A percentile compares a stretch with the other conserved stretches of the same genome.
These are phyloP conservation scores for Tuber borchii DNA, from an alignment of 495 filamentous ascomycete genomes.

Conservation along the genomic window DNA sequence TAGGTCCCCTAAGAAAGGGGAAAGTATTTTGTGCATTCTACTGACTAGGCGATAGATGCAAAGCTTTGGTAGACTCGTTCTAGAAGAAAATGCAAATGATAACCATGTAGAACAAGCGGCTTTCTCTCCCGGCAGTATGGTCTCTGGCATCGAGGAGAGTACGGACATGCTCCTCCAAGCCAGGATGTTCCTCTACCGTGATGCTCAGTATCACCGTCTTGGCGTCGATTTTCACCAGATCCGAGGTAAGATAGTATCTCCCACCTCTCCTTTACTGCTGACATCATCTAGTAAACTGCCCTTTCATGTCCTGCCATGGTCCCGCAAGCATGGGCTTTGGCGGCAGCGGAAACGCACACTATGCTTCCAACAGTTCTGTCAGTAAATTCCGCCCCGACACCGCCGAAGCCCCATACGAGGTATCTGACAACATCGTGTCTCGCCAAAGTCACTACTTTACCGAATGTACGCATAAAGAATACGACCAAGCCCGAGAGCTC, in stretches of 20 bases:
- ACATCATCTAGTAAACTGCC: conserved; percentile 45
- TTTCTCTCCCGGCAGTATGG: conserved; percentile 49
- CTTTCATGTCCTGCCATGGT: conserved; percentile 47
- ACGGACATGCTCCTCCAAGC: conserved; percentile 50
- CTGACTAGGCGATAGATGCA: conserved; percentile 34
- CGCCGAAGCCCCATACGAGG: conserved; percentile 53
- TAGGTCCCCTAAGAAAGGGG: neutral
- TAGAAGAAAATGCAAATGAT: too few relatives aligned
- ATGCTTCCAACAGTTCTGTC: conserved; percentile 53
- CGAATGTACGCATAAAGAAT: conserved; percentile 52
- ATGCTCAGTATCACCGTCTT: conserved; percentile 50
- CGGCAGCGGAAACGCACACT: conserved; percentile 50
- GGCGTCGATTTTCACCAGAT: conserved; percentile 50
- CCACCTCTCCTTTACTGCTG: neutral
- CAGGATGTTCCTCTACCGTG: conserved; percentile 51
- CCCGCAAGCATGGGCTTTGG: too few relatives aligned
- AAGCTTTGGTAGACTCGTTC: conserved; percentile 57
- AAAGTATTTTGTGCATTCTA: neutral
- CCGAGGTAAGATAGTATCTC: conserved; percentile 27
- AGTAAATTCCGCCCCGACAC: conserved; percentile 53
- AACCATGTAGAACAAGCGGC: too few relatives aligned
- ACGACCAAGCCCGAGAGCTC: conserved; percentile 50
- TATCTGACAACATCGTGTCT: conserved; percentile 50
- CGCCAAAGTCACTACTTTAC: conserved; percentile 54
- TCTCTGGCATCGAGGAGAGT: conserved; percentile 50